A percentile compares a stretch with the other conserved stretches of the same genome.
Evolutionary conservation across 495 filamentous ascomycete genomes (phyloP).

Genomic region (Podospora sp.): DNA sequence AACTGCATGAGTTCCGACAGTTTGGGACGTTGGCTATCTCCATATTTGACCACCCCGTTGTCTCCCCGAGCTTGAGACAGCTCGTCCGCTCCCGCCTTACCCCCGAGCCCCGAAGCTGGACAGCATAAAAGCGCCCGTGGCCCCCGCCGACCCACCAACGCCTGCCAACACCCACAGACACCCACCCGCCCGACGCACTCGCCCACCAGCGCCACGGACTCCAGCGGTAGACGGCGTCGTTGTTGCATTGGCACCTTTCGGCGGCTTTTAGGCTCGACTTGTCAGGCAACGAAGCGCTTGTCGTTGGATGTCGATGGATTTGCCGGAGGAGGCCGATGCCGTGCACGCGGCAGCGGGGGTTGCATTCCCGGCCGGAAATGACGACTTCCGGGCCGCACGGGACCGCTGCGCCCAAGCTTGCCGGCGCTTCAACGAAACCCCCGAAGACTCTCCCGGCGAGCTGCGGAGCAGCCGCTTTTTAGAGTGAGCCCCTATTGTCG

Average conservation of each 20-base stretch:
- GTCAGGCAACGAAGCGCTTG: slow-evolving; percentile 12
- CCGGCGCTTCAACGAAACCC: slow-evolving; percentile 39
- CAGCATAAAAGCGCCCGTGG: background rate
- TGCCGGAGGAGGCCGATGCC: slow-evolving; percentile 19
- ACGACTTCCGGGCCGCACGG: slow-evolving; percentile 38
- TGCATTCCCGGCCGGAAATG: slow-evolving; percentile 39
- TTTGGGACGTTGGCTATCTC: slow-evolving; percentile 17
- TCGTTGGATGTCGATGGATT: background rate
- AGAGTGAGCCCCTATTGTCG: slow-evolving; percentile 27
- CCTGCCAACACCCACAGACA: background rate
- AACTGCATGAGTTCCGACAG: slow-evolving; percentile 13
- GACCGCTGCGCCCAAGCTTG: slow-evolving; percentile 39
- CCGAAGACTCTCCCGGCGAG: slow-evolving; percentile 38
- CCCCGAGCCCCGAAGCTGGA: background rate
- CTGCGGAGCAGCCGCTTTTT: slow-evolving; percentile 35
- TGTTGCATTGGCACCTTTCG: slow-evolving; percentile 11
- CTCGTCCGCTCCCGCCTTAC: background rate
- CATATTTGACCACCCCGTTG: slow-evolving; percentile 12
- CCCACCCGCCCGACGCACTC: background rate
- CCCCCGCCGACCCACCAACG: background rate
- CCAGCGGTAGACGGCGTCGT: background rate
- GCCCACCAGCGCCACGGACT: background rate
- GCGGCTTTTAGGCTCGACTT: slow-evolving; percentile 17
- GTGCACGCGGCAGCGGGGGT: slow-evolving; percentile 16
- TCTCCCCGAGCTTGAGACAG: background rate